Base-by-base conservation (phyloP, 2,329 filamentous ascomycete species). In the Hawksworthiomyces lignivorus region DNA sequence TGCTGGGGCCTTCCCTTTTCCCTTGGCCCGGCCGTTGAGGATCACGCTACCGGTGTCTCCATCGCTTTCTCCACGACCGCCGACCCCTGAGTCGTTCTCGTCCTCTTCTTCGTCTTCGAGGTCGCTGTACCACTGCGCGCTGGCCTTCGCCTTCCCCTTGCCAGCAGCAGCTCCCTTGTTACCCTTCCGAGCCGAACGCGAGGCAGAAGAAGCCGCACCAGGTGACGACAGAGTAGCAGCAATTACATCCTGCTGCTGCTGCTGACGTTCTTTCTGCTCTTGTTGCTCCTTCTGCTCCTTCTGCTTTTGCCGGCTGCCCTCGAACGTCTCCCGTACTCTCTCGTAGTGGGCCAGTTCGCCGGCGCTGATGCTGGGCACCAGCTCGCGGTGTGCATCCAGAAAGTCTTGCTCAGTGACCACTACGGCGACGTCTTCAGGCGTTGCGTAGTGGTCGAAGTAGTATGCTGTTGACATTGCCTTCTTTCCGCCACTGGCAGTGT, bases 261-360 rank as follows among this genome's bases (percentile, higher is more conserved):
- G 50, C 30, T 47, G 49, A 32, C 39, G 35, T 36, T 48, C 39
- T 41, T 49, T 34, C 48, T 68, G 65, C 26, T 44, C 39, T 47
- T 67, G 63, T 36, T 69, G 56, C 28, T 18, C 43, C 20, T 43
- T 31, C 8, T 33, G 38, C 36, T 36, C 32, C 26, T 34, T 30
- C 55, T 61, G 65, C 60, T 61, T 71, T 55, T 66, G 62, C 19
- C 66, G 65, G 5, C 60, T 64, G 9, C 82, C 82, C 57, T 98
- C 92, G 56, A 98, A 98, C 15, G 79, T 76, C 15, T 75, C 78
- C 29, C 92, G 72, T 6, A 98, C 90, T 1, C 75, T 69, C 57
- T 95, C 86, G 54, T 97, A 98, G 58, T 98, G 92, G 36, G 83
- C 76, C 30, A 98, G 67, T 65, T 98, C 92, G 48, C 94, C 90